phyloP scores from a whole-genome alignment of 2,329 filamentous ascomycete genomes.

The Dothistroma pini region DNA sequence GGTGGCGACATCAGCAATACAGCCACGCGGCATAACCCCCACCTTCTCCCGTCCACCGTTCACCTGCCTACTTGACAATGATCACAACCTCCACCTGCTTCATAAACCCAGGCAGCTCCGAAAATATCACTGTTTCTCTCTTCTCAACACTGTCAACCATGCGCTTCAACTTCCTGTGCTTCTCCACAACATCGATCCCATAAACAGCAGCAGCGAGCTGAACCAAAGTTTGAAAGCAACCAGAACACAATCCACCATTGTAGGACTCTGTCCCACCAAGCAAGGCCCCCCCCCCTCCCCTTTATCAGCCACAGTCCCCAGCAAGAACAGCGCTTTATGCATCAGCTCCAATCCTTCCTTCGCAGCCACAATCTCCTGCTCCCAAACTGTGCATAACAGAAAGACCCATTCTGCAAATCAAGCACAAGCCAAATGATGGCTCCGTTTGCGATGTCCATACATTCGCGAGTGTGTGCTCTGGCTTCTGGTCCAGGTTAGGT shows the following conservation, averaged over 20 bases:
- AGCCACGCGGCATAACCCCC: no score
- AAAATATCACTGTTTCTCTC: slow-evolving; percentile 8
- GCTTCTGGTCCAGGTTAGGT: slow-evolving; percentile 2
- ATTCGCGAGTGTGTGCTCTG: slow-evolving; percentile 8
- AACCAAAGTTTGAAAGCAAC: slow-evolving; percentile 6
- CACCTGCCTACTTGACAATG: background rate
- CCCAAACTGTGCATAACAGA: slow-evolving; percentile 1
- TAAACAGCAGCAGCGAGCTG: slow-evolving; percentile 11
- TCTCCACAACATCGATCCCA: slow-evolving; percentile 3
- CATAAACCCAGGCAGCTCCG: slow-evolving; percentile 4
- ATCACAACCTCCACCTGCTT: background rate
- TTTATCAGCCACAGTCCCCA: slow-evolving; percentile 10
- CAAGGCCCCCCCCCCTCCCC: background rate
- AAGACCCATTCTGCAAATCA: slow-evolving; percentile 7
- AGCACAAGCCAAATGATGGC: slow-evolving; percentile 2
- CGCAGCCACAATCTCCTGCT: slow-evolving; percentile 5
- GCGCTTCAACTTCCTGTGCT: slow-evolving; percentile 9
- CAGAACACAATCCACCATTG: slow-evolving; percentile 8
- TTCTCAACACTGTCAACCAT: slow-evolving; percentile 9
- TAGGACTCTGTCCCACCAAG: slow-evolving; percentile 3
- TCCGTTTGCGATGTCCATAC: slow-evolving; percentile 9
- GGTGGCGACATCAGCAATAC: no score
- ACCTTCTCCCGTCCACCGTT: background rate
- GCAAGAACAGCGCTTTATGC: slow-evolving; percentile 1
- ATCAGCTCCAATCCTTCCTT: slow-evolving; percentile 8